Conservation (phyloP, 75 land plant genomes). For the Pinus taeda region DNA sequence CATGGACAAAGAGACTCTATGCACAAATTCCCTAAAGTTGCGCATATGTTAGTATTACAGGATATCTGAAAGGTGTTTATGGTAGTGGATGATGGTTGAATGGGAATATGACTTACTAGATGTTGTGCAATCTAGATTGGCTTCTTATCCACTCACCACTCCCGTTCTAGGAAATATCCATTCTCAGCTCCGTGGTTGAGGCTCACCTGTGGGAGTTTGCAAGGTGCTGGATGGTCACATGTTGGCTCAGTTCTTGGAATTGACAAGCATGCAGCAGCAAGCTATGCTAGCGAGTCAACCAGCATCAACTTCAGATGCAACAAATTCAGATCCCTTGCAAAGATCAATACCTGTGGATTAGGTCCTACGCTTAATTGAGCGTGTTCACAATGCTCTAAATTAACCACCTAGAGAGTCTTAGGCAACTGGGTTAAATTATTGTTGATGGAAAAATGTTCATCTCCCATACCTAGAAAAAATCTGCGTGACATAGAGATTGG, state of each 20-base stretch:
- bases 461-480: too few species aligned
- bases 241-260: slow-evolving; percentile 88
- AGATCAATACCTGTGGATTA: slow-evolving; percentile 41
- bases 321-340: slow-evolving; percentile 16
- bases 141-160: slow-evolving; percentile 65
- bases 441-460: too few species aligned
- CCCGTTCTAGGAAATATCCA: slow-evolving; percentile 92
- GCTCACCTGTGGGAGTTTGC: slow-evolving; percentile 65
- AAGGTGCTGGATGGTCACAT: slow-evolving; percentile 90
- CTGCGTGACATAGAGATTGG: too few species aligned
- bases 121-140: slow-evolving; percentile 74
- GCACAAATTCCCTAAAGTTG: too few species aligned
- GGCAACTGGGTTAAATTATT: too few species aligned
- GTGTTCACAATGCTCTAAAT: too few species aligned
- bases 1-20: too few species aligned
- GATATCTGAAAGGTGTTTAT: too few species aligned
- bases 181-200: slow-evolving; percentile 49
- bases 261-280: slow-evolving; percentile 80
- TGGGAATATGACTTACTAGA: slow-evolving; percentile 71
- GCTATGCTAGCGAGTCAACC: slow-evolving; percentile 44
- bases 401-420: too few species aligned
- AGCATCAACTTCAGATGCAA: slow-evolving; percentile 8
- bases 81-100: too few species aligned
- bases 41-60: too few species aligned
- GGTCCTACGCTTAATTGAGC: too few species aligned